A percentile compares a stretch with the other conserved stretches of the same genome.
These are phyloP conservation scores for Funneliformis caledonium DNA, from an alignment of 371 early-diverging fungal species.

Conservation along the genomic window DNA sequence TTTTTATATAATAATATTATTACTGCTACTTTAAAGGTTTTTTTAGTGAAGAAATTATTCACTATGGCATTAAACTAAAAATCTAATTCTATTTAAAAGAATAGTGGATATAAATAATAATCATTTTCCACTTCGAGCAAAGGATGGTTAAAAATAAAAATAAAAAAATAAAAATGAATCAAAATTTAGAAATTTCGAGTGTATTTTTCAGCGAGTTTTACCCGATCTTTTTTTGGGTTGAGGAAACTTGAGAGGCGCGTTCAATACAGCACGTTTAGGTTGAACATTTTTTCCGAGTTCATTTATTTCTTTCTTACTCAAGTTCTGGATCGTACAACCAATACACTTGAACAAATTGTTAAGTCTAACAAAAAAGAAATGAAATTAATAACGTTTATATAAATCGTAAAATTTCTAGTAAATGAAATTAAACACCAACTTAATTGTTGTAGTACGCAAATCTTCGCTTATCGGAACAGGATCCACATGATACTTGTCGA, in stretches of 20 bases:
- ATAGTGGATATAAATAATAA: too few relatives aligned
- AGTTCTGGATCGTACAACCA: slow-evolving; percentile 64
- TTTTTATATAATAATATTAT: too few relatives aligned
- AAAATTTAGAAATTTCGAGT: not conserved
- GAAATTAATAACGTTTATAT: not conserved
- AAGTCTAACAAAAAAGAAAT: slow-evolving; percentile 43
- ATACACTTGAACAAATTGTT: slow-evolving; percentile 53
- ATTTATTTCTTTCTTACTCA: slow-evolving; percentile 45
- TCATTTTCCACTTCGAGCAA: too few relatives aligned
- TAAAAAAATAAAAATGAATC: too few relatives aligned
- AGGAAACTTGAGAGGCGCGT: slow-evolving; percentile 58
- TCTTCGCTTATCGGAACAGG: slow-evolving; percentile 67
- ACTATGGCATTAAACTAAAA: too few relatives aligned
- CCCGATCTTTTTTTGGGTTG: slow-evolving; percentile 41
- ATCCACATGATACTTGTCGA: slow-evolving; percentile 72
- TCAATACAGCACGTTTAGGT: slow-evolving; percentile 52
- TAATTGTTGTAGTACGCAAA: slow-evolving; percentile 58
- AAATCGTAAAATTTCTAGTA: not conserved
- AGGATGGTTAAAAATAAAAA: too few relatives aligned
- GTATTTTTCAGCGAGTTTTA: not conserved
- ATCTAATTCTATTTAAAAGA: too few relatives aligned
- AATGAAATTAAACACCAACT: not conserved
- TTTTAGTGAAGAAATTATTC: too few relatives aligned
- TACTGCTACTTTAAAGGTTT: too few relatives aligned
- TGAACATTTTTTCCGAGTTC: slow-evolving; percentile 34